These are phyloP conservation scores for Blastocystis sp. DNA, from an alignment of 352 stramenopile genomes.

Conservation along the genomic window DNA sequence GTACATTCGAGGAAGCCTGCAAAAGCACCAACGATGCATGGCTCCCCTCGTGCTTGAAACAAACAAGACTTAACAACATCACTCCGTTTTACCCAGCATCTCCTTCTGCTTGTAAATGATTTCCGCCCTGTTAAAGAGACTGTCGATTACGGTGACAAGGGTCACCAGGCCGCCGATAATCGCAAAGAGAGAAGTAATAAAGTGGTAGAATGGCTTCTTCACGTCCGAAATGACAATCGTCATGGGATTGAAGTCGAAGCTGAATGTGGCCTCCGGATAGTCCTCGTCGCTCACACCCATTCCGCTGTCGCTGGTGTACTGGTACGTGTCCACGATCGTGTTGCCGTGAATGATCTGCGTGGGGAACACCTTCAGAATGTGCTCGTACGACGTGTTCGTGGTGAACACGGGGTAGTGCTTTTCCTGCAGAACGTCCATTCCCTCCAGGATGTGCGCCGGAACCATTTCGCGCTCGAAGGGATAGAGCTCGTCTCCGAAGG, in stretches of 20 bases:
- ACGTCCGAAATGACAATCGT: conserved; percentile 40
- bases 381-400: conserved; percentile 45
- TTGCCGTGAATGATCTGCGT: background rate
- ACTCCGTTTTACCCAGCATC: conserved; percentile 24
- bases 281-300: conserved; percentile 48
- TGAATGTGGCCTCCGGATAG: conserved; percentile 42
- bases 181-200: conserved; percentile 65
- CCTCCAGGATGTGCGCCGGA: background rate
- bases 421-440: conserved; percentile 39
- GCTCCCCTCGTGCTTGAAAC: background rate
- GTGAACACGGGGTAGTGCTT: conserved; percentile 13
- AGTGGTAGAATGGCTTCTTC: conserved; percentile 64
- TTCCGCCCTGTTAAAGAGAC: conserved; percentile 51
- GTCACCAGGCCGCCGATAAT: conserved; percentile 56
- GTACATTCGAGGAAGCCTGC: too few species aligned
- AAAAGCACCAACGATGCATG: too few species aligned
- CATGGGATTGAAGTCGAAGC: conserved; percentile 62
- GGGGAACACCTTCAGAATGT: conserved; percentile 48
- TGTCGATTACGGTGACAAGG: conserved; percentile 38
- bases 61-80: background rate
- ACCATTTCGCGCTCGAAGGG: conserved; percentile 2
- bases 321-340: background rate
- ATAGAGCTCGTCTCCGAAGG: conserved; percentile 15
- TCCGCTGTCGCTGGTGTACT: conserved; percentile 56
- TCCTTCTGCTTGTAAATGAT: conserved; percentile 31